Evolutionary conservation across 2,329 filamentous ascomycete genomes (phyloP).

Genomic region (Aspergillus ochraceoroseus): DNA sequence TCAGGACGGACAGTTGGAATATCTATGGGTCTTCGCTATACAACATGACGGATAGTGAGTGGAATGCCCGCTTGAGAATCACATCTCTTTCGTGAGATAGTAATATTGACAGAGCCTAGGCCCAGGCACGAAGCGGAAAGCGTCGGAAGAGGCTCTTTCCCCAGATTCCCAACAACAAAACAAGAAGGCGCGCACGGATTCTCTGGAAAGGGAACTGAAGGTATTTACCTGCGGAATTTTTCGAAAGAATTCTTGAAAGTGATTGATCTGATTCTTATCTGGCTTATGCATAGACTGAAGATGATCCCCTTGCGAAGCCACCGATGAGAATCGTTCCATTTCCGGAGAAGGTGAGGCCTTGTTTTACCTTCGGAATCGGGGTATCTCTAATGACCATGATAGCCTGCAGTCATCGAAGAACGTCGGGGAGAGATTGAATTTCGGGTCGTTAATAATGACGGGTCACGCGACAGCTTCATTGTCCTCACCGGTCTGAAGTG

Average conservation of each 20-base stretch:
- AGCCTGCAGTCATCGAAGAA: constrained; percentile 89
- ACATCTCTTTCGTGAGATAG: not conserved
- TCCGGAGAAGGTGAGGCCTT: constrained; percentile 67
- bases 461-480: constrained; percentile 77
- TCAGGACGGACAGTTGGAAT: not conserved
- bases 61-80: not conserved
- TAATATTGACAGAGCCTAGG: constrained; percentile 13
- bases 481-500: constrained; percentile 93
- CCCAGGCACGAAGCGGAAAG: constrained; percentile 46
- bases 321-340: constrained; percentile 67
- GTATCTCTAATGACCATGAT: constrained; percentile 24
- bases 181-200: constrained; percentile 49
- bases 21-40: constrained; percentile 2
- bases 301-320: constrained; percentile 46
- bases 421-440: constrained; percentile 93
- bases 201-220: constrained; percentile 37
- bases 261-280: not conserved
- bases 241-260: too few relatives aligned
- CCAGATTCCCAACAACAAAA: constrained; percentile 42
- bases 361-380: constrained; percentile 1
- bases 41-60: constrained; percentile 37
- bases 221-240: too few relatives aligned
- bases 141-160: constrained; percentile 46
- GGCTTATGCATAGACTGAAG: constrained; percentile 39
- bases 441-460: constrained; percentile 95